phyloP scores from a whole-genome alignment of 169 alveolate species.

The Plasmodium inui region DNA sequence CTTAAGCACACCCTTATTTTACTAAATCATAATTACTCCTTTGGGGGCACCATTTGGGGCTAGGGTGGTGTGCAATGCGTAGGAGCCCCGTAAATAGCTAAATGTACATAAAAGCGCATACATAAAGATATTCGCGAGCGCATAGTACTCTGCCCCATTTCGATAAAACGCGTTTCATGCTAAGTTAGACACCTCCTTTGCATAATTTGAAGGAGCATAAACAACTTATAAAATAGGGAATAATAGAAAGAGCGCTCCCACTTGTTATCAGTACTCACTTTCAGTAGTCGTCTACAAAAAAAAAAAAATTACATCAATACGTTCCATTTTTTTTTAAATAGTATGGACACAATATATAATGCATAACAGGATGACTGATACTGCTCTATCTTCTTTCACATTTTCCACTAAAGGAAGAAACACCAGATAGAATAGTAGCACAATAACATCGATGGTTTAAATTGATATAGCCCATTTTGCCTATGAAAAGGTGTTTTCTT shows the following conservation, averaged over 20 bases:
- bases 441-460: background rate
- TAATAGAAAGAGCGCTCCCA: background rate
- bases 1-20: background rate
- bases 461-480: background rate
- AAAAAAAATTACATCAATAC: background rate
- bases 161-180: background rate
- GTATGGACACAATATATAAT: background rate
- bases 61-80: background rate
- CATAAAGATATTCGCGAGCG: background rate
- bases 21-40: background rate
- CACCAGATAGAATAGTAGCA: background rate
- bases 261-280: background rate
- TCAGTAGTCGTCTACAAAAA: background rate
- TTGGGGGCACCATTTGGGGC: background rate
- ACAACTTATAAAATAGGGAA: background rate
- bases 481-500: background rate
- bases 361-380: background rate
- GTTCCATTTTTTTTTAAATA: background rate
- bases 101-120: background rate
- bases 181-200: background rate
- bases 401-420: background rate
- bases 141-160: background rate
- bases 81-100: background rate
- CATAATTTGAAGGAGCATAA: background rate
- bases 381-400: background rate